phyloP scores from a whole-genome alignment of 2,329 filamentous ascomycete species.

The Hortaea sp. region DNA sequence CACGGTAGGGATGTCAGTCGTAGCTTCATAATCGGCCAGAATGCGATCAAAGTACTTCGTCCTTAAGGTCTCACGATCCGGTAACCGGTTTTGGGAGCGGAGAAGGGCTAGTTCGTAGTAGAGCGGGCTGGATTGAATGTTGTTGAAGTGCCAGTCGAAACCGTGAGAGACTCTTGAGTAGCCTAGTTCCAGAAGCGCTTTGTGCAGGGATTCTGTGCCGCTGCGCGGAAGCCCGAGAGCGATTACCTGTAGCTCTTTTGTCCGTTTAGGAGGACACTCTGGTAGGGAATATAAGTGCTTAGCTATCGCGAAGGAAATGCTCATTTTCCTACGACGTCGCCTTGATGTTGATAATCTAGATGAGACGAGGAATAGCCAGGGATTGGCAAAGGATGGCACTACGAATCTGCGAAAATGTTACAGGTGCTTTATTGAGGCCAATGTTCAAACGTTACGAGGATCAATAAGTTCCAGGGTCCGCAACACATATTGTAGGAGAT shows the following conservation, averaged over 20 bases:
- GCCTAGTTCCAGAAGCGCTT: slow-evolving; percentile 11
- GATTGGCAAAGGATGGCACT: too few species aligned
- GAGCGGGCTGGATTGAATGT: slow-evolving; percentile 4
- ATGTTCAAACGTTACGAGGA: too few species aligned
- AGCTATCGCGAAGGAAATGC: background rate
- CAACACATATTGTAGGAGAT: too few species aligned
- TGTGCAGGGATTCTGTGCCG: slow-evolving; percentile 13
- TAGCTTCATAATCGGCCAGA: slow-evolving; percentile 8
- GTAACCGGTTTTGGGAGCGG: slow-evolving; percentile 9
- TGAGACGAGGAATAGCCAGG: too few species aligned
- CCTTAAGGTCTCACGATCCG: slow-evolving; percentile 9
- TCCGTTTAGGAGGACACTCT: slow-evolving; percentile 4
- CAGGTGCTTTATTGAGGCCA: too few species aligned
- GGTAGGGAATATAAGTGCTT: slow-evolving; percentile 1
- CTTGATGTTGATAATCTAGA: too few species aligned
- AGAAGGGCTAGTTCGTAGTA: slow-evolving; percentile 13
- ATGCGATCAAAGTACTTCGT: slow-evolving; percentile 10
- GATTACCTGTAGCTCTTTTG: slow-evolving; percentile 13
- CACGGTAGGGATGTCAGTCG: slow-evolving; percentile 8
- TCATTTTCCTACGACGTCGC: background rate
- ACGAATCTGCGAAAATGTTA: too few species aligned
- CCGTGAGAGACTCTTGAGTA: slow-evolving; percentile 7
- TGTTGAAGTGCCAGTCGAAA: slow-evolving; percentile 2
- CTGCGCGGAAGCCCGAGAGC: slow-evolving; percentile 16
- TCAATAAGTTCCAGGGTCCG: too few species aligned